A percentile compares a stretch with the other conserved stretches of the same genome.
Evolutionary conservation across 176 grass and related monocot genomes (phyloP).

Genomic region (Saccharum officinarum): DNA sequence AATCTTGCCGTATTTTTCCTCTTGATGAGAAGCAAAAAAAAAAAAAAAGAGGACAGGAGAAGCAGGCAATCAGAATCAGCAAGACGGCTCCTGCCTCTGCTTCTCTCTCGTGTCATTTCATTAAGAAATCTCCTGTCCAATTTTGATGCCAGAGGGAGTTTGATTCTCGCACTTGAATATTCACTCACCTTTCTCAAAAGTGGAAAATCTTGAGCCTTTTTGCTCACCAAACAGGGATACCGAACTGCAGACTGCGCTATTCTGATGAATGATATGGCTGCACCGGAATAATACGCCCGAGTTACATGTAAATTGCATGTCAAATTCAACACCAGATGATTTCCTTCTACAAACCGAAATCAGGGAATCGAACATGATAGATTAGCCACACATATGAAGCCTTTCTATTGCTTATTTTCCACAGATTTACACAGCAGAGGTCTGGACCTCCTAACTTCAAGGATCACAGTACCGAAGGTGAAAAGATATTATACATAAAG

Average conservation of each 20-base stretch:
- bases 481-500: constrained; percentile 5
- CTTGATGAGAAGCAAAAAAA: too few species aligned
- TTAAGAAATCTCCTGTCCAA: not conserved
- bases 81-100: too few species aligned
- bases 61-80: too few species aligned
- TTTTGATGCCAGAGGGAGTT: not conserved
- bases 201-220: not conserved
- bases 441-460: not conserved
- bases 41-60: too few species aligned
- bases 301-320: not conserved
- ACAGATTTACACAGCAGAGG: constrained; percentile 20
- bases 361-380: not conserved
- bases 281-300: not conserved
- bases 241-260: too few species aligned
- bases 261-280: not conserved
- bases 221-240: too few species aligned
- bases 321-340: not conserved
- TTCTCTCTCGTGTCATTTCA: too few species aligned
- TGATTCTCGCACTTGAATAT: not conserved
- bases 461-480: not conserved
- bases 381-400: not conserved
- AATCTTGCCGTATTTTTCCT: too few species aligned
- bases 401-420: constrained; percentile 15
- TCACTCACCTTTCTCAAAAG: not conserved
- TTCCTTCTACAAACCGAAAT: not conserved